A percentile compares a stretch with the other conserved stretches of the same genome.
These are phyloP conservation scores for Saccharomycopsis crataegensis DNA, from an alignment of 1,139 yeast genomes.

Conservation along the genomic window DNA sequence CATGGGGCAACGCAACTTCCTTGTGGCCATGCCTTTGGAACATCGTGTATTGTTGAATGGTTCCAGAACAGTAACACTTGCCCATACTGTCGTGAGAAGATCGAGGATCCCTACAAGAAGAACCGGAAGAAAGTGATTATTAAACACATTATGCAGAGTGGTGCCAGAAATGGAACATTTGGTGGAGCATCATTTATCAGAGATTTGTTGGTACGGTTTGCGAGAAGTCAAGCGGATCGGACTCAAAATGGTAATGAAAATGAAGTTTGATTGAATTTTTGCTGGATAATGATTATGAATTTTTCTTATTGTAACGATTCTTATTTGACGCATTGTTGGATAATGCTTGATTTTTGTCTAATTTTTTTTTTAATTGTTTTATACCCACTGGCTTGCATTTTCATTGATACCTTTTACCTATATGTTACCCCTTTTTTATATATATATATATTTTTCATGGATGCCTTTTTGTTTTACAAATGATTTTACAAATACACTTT, in stretches of 20 bases:
- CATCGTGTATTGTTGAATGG: conserved; percentile 70
- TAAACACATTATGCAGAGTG: background rate
- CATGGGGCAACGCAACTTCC: conserved; percentile 71
- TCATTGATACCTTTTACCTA: background rate
- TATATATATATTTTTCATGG: too few species aligned
- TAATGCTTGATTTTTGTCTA: background rate
- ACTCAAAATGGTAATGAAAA: background rate
- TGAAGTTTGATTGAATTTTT: too few species aligned
- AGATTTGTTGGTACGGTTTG: background rate
- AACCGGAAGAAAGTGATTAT: background rate
- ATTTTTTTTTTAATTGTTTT: background rate
- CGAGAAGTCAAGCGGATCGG: too few species aligned
- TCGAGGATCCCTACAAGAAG: conserved; percentile 11
- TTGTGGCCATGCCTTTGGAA: conserved; percentile 74
- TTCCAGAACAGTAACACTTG: conserved; percentile 59
- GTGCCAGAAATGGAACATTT: background rate
- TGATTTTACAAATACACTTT: too few species aligned
- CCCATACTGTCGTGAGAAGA: conserved; percentile 50
- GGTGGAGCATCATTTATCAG: background rate
- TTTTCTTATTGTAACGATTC: too few species aligned
- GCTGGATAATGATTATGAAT: too few species aligned
- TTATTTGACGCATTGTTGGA: background rate
- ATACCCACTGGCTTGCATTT: background rate
- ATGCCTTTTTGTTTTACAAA: too few species aligned
- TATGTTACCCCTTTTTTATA: too few species aligned